Base-by-base conservation (phyloP, 495 filamentous ascomycete genomes). In the Aspergillus saccharolyticus region DNA sequence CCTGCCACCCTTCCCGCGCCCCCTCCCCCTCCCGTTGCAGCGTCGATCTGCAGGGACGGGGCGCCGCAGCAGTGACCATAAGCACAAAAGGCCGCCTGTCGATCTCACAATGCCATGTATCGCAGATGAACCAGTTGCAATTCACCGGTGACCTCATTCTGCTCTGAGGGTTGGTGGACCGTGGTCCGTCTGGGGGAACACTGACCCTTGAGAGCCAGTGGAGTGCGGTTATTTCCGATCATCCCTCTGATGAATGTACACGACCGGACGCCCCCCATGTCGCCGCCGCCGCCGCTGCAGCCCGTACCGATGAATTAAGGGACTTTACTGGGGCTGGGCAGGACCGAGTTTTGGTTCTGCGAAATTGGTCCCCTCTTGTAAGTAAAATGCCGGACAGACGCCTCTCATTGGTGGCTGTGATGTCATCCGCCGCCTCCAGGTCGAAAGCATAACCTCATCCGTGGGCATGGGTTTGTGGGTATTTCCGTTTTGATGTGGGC, bases 91-190 rank as follows among this genome's bases (percentile, higher is more conserved):
- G 15, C 17, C 21, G 20, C 9, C 17, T 44, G 44, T 47, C 58
- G 46, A 49, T 50, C 47, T 17, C 48, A 42, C 19, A 39, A 39
- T 20, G 42, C 47, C 52, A 43, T 48, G 21, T 47, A 20, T 43
- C 24, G 39, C 42, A 42, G 7, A 20, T 44, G 33, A 4, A 4
- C 46, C 46, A 50, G 46, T 57, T 17, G 39, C 33, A 59, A 48
- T 45, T 8, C 49, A 62, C 57, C 56, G 59, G 69, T 74, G 70
- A 74, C 68, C 68, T 72, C 71, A 74, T 70, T 56, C 25, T 50
- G 54, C 43, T 53, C 44, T 47, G 45, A 19, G 39, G 25, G 47
- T 46, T 45, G 60, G 61, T 52, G 56, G 21, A 47, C 21, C 49
- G 21, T 62, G 54, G 57, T 47, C 63, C 55, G 55, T 62, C 51